These are phyloP conservation scores for Mycena leptocephala DNA, from an alignment of 768 basidiomycete genomes.

Conservation along the genomic window DNA sequence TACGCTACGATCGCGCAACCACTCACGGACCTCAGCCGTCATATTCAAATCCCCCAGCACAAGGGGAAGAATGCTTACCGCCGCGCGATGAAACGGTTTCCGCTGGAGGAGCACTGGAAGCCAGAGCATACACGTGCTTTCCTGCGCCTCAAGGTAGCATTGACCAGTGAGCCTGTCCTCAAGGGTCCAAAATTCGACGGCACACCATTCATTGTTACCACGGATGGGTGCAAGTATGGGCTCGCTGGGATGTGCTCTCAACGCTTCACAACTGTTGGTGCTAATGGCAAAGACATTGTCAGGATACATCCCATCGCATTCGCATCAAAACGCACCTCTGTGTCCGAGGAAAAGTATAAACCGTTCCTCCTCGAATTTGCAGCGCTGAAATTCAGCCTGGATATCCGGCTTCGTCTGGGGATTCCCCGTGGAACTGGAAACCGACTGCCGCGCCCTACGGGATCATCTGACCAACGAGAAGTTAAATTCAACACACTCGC, in stretches of 20 bases:
- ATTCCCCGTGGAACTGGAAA: constrained; percentile 41
- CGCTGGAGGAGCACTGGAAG: constrained; percentile 31
- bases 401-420: constrained; percentile 36
- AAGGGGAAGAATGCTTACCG: constrained; percentile 46
- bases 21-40: constrained; percentile 46
- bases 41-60: constrained; percentile 35
- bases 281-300: constrained; percentile 31
- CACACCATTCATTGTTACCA: constrained; percentile 46
- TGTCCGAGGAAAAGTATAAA: constrained; percentile 37
- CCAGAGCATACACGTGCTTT: constrained; percentile 42
- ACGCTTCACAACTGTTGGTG: constrained; percentile 10
- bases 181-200: constrained; percentile 42
- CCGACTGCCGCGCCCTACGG: constrained; percentile 31
- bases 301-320: constrained; percentile 45
- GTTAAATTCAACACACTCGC: constrained; percentile 40
- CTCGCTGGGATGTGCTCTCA: constrained; percentile 46
- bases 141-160: constrained; percentile 38
- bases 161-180: constrained; percentile 41
- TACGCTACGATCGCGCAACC: constrained; percentile 53
- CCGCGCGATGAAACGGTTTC: constrained; percentile 38
- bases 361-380: constrained; percentile 53
- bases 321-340: constrained; percentile 37
- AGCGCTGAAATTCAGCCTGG: constrained; percentile 31
- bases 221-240: constrained; percentile 47
- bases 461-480: constrained; percentile 43